Evolutionary conservation across 2,329 filamentous ascomycete genomes (phyloP).

Genomic region (Alternaria ventricosa): DNA sequence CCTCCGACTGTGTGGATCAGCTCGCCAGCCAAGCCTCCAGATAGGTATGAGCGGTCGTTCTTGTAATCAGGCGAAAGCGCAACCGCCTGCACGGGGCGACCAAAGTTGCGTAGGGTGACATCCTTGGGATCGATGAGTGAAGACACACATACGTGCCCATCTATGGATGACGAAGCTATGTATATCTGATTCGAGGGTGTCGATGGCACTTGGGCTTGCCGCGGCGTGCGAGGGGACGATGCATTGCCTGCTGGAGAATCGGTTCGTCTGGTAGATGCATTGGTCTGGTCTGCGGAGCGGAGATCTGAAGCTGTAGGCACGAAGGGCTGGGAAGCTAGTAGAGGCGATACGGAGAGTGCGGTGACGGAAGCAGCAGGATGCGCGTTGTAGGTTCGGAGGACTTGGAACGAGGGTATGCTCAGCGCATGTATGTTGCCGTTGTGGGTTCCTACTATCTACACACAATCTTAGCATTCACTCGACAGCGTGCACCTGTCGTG

Average conservation of each 20-base stretch:
- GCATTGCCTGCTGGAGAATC: slow-evolving; percentile 38
- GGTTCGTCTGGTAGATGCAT: slow-evolving; percentile 51
- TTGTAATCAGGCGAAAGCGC: slow-evolving; percentile 96
- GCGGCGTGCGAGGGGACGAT: slow-evolving; percentile 60
- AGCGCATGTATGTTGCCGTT: slow-evolving; percentile 95
- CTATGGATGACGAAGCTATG: slow-evolving; percentile 91
- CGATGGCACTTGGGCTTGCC: slow-evolving; percentile 68
- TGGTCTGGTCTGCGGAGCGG: slow-evolving; percentile 36
- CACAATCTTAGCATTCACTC: slow-evolving; percentile 56
- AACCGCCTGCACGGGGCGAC: slow-evolving; percentile 87
- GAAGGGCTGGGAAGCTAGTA: slow-evolving; percentile 64
- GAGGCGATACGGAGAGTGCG: slow-evolving; percentile 87
- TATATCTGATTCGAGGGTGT: slow-evolving; percentile 90
- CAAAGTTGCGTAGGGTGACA: slow-evolving; percentile 90
- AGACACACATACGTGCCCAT: slow-evolving; percentile 92
- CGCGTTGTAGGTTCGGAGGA: slow-evolving; percentile 85
- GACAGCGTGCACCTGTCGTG: slow-evolving; percentile 63
- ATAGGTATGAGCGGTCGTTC: slow-evolving; percentile 85
- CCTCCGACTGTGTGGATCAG: slow-evolving; percentile 86
- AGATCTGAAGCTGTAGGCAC: slow-evolving; percentile 25
- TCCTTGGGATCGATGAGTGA: slow-evolving; percentile 88
- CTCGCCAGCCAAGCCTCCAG: slow-evolving; percentile 86
- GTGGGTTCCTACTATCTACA: slow-evolving; percentile 87
- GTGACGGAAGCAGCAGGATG: slow-evolving; percentile 87
- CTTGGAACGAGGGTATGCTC: slow-evolving; percentile 79